Base-by-base conservation (phyloP, 176 grass and related monocot species). In the Elaeis guineensis region DNA sequence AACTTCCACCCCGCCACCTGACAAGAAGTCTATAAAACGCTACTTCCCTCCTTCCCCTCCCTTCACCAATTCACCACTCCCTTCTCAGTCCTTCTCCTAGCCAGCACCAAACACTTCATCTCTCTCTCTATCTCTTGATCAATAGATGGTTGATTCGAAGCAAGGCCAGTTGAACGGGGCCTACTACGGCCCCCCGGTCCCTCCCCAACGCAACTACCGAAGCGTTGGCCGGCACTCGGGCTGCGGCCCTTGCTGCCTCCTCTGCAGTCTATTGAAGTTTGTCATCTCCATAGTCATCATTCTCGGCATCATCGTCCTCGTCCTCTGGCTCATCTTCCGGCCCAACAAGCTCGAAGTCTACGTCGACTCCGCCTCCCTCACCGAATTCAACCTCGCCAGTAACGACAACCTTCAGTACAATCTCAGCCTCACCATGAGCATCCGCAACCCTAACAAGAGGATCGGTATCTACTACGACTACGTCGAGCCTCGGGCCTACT, bases 371-470 rank as follows among this genome's bases (percentile, higher is more conserved):
- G 59, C 70, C 25, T 21, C 70, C 50, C 70, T 72, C 26, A 6
- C 51, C n/a, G 24, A 62, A 5, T 72, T 72, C 70, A 19, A 62
- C 59, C 51, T 63, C 58, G 12, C 28, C 70, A 12, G 14, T 18
- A 4, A 18, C 25, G 25, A 26, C 14, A 57, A 12, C 59, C 70
- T 72, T 24, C 0, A 23, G 17, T 72, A 52, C 58, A 6, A 72
- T 49, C 69, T 72, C n/a, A 26, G 5, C 48, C 22, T 72, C 69
- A n/a, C 6, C 69, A 52, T 72, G 24, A 50, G 18, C 58, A 19
- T 72, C 58, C 69, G 69, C 69, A 72, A 72, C 69, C 69, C 56
- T 11, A 72, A 72, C 58, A 51, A 52, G 57, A 50, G 44, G 57
- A 28, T 72, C 12, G 24, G 23, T 48, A 52, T 72, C 69, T 72